Percentiles rank a stretch among this genome's conserved stretches.
These are phyloP conservation scores for Mycena epipterygia DNA, from an alignment of 768 basidiomycete species.

Conservation along the genomic window DNA sequence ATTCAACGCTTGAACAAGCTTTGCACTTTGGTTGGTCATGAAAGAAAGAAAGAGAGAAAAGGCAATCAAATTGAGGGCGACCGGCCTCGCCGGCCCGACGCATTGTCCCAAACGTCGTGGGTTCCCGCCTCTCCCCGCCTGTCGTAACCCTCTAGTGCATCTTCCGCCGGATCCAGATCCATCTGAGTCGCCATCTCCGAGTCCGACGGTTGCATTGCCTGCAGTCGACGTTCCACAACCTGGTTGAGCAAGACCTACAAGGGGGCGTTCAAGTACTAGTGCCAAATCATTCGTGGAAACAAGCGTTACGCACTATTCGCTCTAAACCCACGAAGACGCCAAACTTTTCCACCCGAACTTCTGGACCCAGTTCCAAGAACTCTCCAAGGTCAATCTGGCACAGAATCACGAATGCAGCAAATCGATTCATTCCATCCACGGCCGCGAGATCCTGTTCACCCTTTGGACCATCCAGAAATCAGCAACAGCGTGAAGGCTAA, in stretches of 20 bases:
- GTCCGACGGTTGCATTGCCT: constrained; percentile 45
- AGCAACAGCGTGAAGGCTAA: constrained; percentile 10
- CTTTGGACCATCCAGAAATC: constrained; percentile 51
- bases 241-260: constrained; percentile 54
- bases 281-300: not conserved
- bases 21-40: too few species aligned
- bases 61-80: too few species aligned
- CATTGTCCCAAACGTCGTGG: too few species aligned
- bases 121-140: too few species aligned
- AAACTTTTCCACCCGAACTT: constrained; percentile 62
- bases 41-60: too few species aligned
- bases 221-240: constrained; percentile 50
- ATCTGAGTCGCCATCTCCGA: too few species aligned
- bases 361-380: constrained; percentile 65
- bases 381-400: constrained; percentile 66
- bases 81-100: too few species aligned
- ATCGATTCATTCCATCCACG: constrained; percentile 76
- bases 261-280: not conserved
- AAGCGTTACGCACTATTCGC: constrained; percentile 61
- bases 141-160: too few species aligned
- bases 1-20: too few species aligned
- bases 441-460: constrained; percentile 71
- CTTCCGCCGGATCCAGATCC: not conserved
- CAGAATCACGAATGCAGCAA: constrained; percentile 76
- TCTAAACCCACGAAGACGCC: constrained; percentile 62